Conservation (phyloP, 768 basidiomycete genomes). For the Austroboletus eburneus region DNA sequence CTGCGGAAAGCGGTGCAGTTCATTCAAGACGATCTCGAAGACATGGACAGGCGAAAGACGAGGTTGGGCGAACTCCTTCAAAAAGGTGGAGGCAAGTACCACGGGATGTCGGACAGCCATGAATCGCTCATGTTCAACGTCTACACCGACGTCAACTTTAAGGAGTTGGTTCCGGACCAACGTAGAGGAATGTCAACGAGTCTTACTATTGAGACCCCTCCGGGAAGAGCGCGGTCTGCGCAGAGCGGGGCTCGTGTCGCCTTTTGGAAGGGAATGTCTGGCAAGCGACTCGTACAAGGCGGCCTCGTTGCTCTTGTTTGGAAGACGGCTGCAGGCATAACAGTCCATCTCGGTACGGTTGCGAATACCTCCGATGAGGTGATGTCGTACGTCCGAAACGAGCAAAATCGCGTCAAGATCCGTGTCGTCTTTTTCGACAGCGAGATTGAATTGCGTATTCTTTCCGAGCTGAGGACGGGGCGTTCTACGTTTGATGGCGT, state of each 20-base stretch:
- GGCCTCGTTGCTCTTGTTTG: constrained; percentile 62
- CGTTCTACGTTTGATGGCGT: constrained; percentile 19
- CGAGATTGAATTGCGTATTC: constrained; percentile 44
- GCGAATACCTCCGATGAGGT: constrained; percentile 43
- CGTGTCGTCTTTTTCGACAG: constrained; percentile 64
- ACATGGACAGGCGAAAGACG: constrained; percentile 24
- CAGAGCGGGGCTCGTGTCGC: constrained; percentile 36
- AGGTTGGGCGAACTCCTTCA: constrained; percentile 43
- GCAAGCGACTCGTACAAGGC: constrained; percentile 57
- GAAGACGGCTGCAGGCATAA: constrained; percentile 28
- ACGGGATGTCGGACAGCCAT: constrained; percentile 35
- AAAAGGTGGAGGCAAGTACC: constrained; percentile 58
- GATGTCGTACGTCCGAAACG: constrained; percentile 37
- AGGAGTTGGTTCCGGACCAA: constrained; percentile 43
- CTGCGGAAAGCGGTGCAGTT: constrained; percentile 48
- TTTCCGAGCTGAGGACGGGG: constrained; percentile 34
- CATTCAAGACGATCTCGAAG: constrained; percentile 43
- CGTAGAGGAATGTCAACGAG: constrained; percentile 48
- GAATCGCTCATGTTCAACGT: constrained; percentile 59
- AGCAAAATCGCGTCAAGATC: constrained; percentile 36
- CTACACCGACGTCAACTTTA: constrained; percentile 52
- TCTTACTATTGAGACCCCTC: constrained; percentile 49
- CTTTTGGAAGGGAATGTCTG: constrained; percentile 61
- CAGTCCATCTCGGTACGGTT: constrained; percentile 55
- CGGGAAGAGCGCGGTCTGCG: constrained; percentile 46